phyloP scores from a whole-genome alignment of 345 rosid species.

The Citrus cavaleriei region DNA sequence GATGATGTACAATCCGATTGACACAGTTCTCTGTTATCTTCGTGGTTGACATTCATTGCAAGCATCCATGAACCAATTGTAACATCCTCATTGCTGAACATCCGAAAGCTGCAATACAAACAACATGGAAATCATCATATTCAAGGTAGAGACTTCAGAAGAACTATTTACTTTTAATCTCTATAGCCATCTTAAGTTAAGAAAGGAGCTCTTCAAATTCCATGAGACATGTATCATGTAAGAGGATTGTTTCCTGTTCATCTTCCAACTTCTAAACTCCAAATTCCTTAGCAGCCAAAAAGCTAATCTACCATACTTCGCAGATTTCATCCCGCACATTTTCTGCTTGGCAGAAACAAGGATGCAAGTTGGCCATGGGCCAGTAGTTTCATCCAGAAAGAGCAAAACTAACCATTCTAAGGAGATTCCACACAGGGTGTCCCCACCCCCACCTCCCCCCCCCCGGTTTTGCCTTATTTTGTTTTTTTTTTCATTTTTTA shows the following conservation, averaged over 20 bases:
- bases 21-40: conserved; percentile 65
- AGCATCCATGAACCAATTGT: conserved; percentile 99
- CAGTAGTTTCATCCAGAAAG: neutral
- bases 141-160: neutral
- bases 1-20: conserved; percentile 61
- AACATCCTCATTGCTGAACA: conserved; percentile 97
- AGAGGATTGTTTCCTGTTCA: neutral
- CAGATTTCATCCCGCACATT: neutral
- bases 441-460: too few relatives aligned
- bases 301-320: neutral
- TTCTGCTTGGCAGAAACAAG: neutral
- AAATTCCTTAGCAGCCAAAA: neutral
- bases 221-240: neutral
- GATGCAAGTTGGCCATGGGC: neutral
- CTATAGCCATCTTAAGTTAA: neutral
- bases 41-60: conserved; percentile 93
- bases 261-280: neutral
- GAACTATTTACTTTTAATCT: neutral
- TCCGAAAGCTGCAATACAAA: conserved; percentile 65
- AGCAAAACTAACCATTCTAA: neutral
- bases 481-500: neutral
- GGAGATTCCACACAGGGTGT: too few relatives aligned
- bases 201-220: neutral
- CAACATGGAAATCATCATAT: neutral
- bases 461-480: too few relatives aligned